Evolutionary conservation across 257 asterid species (phyloP).

Genomic region (Solanum pimpinellifolium): DNA sequence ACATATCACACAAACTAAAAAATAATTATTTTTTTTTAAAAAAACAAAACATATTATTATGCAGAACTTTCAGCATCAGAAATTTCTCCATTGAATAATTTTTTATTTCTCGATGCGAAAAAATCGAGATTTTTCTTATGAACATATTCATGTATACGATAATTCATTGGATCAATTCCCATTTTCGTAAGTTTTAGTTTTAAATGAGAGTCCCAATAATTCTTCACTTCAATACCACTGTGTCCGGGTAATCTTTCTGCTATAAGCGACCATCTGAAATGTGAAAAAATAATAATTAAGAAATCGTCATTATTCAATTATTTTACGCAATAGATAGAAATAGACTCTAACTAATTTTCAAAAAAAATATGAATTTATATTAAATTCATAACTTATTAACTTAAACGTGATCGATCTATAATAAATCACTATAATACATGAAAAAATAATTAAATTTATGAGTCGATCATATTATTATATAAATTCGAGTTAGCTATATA

Average conservation of each 20-base stretch:
- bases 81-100: background rate
- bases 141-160: background rate
- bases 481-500: background rate
- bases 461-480: background rate
- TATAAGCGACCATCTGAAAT: conserved; percentile 12
- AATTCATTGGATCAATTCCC: conserved; percentile 13
- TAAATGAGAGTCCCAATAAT: conserved; percentile 13
- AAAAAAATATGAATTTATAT: no score
- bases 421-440: background rate
- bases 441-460: background rate
- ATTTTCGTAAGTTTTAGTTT: background rate
- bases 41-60: background rate
- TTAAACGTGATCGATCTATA: background rate
- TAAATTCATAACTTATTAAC: background rate
- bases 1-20: background rate
- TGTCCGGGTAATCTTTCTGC: conserved; percentile 7
- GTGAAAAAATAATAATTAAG: background rate
- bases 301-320: background rate
- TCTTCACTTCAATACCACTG: conserved; percentile 7
- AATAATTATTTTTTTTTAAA: no score
- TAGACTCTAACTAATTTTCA: no score
- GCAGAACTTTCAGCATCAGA: background rate
- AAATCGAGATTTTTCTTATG: background rate
- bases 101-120: background rate
- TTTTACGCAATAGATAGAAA: no score